Percentiles rank a stretch among this genome's conserved stretches.
Conservation (phyloP, 441 rosid genomes). For the Raphanus hybrid region DNA sequence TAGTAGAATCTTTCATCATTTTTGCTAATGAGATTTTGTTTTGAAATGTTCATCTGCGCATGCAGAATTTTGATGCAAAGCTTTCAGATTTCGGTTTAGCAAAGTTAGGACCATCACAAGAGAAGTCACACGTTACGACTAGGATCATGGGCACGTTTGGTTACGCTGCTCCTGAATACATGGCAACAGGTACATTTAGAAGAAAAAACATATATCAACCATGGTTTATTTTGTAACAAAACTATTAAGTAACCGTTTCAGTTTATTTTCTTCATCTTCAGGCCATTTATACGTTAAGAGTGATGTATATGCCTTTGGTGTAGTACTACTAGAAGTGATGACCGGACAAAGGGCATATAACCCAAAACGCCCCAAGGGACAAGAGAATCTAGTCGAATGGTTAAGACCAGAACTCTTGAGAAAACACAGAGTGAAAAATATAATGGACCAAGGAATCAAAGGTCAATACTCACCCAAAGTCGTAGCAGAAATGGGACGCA, state of each 20-base stretch:
- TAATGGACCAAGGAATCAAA: conserved; percentile 7
- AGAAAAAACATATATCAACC: neutral
- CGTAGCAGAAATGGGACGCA: neutral
- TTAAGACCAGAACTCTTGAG: neutral
- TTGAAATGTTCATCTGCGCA: neutral
- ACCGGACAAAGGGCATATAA: neutral
- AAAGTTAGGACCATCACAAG: conserved; percentile 2
- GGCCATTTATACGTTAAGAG: conserved; percentile 9
- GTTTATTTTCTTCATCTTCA: conserved; percentile 8
- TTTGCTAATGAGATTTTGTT: neutral
- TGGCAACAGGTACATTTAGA: conserved; percentile 1
- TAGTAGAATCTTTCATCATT: neutral
- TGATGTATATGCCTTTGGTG: conserved; percentile 8
- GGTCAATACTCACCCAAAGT: conserved; percentile 11
- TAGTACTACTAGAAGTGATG: conserved; percentile 8
- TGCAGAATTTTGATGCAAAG: conserved; percentile 11
- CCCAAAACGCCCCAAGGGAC: conserved; percentile 5
- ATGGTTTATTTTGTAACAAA: neutral
- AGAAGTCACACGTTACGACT: conserved; percentile 16
- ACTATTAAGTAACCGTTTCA: neutral
- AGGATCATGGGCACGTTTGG: conserved; percentile 11
- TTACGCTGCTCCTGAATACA: conserved; percentile 11
- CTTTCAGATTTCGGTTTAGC: conserved; percentile 9
- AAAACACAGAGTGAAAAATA: neutral
- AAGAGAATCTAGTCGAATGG: conserved; percentile 7